Conservation (phyloP, 306 rosid species). For the peach (Prunus persica) region Prunus_persica_NCBIv2 NC_034013.1:13962001-13962500, state of each 20-base stretch:
- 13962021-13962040: slow-evolving; percentile 1
- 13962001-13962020: slow-evolving; percentile 1
- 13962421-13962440: slow-evolving; percentile 55
- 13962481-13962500: slow-evolving; percentile 89
- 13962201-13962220: slow-evolving; percentile 15
- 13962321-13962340: slow-evolving; percentile 76
- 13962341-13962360: slow-evolving; percentile 80
- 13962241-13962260: slow-evolving; percentile 1
- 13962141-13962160: neutral
- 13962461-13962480: slow-evolving; percentile 72
- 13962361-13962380: slow-evolving; percentile 86
- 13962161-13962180: slow-evolving; percentile 20
- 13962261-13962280: slow-evolving; percentile 36
- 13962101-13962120: neutral
- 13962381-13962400: slow-evolving; percentile 77
- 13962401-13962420: slow-evolving; percentile 72
- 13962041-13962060: slow-evolving; percentile 7
- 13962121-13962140: neutral
- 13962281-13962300: slow-evolving; percentile 92
- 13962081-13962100: slow-evolving; percentile 5
- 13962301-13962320: slow-evolving; percentile 82
- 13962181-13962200: slow-evolving; percentile 20
- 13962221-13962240: neutral
- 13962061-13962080: slow-evolving; percentile 12
- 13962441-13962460: slow-evolving; percentile 48